Percentiles rank a stretch among this genome's conserved stretches.
Conservation (phyloP, 2,329 filamentous ascomycete genomes). For the Cordyceps farinosa region DNA sequence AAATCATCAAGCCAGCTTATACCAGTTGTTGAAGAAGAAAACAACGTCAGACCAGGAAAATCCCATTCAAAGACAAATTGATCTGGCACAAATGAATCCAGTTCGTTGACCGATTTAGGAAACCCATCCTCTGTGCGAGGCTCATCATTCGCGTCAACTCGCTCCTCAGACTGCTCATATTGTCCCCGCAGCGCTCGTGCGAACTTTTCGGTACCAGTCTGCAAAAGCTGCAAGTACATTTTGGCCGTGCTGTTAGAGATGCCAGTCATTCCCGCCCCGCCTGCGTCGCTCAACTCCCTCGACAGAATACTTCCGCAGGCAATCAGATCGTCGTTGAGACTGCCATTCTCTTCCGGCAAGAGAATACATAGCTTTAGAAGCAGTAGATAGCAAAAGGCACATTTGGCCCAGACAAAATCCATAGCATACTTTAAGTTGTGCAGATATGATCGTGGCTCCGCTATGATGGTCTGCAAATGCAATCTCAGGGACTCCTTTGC, state of each 20-base stretch:
- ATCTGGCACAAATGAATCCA: constrained; percentile 51
- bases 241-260: constrained; percentile 34
- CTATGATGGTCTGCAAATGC: constrained; percentile 47
- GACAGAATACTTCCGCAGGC: constrained; percentile 23
- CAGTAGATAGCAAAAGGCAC: constrained; percentile 53
- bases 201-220: constrained; percentile 26
- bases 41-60: constrained; percentile 50
- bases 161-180: neutral
- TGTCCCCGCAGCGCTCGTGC: constrained; percentile 8
- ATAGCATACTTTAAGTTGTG: constrained; percentile 50
- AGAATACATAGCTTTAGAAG: constrained; percentile 50
- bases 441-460: constrained; percentile 44
- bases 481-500: constrained; percentile 49
- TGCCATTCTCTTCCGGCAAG: constrained; percentile 31
- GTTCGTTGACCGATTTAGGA: constrained; percentile 35
- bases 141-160: neutral
- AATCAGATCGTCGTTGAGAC: constrained; percentile 19
- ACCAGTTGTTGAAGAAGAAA: constrained; percentile 26
- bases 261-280: constrained; percentile 20
- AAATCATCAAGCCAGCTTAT: constrained; percentile 28
- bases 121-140: neutral
- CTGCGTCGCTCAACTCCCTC: constrained; percentile 26
- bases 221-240: constrained; percentile 26
- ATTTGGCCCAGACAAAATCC: constrained; percentile 58
- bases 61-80: constrained; percentile 58